Evolutionary conservation across 2,329 filamentous ascomycete species (phyloP), one percentile per base, ranked within the genome.

Genomic region (Ceratocystis harringtonii): DNA sequence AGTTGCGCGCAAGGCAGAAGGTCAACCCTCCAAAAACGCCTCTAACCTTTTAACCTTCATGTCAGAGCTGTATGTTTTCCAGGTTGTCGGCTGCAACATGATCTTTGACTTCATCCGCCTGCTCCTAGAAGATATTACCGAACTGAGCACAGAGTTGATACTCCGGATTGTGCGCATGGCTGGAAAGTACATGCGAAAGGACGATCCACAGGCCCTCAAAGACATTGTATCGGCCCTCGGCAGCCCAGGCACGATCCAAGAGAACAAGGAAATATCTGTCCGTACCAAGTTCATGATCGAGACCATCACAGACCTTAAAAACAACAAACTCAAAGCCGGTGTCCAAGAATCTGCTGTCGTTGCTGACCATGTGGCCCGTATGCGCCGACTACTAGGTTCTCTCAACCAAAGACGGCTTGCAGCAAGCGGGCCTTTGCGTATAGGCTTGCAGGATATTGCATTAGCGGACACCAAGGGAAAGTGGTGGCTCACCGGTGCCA

Each of bases 401-500:
- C 77, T 99, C 45, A 94, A 89, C 58, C 74, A 74, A 7, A 77
- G 70, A 74, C 78, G 71, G 82, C 78, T 88, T 67, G 90, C 90
- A 69, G 85, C 87, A 6, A 87, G 84, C 2, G 89, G 95, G 68
- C 90, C 94, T 3, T 80, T 99, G 67, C 85, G 90, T 7, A 86
- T 96, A 66, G 85, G 88, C 10, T 80, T 96, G 3, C 80, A 82
- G 45, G 94, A 99, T 71, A 89, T 99, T 63, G 85, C 85, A 68
- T 84, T 92, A 68, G 87, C 87, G 0, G 88, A 92, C 50, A 92
- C 88, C 72, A 89, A 87, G 72, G 94, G 94, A 0, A 96, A 96
- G 77, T 99, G 94, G 94, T 99, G 94, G 94, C 83, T 97, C 22
- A 89, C 97, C 4, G 94, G 94, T 63, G 92, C 94, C n/a, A 96